Percentiles rank a stretch among this genome's conserved stretches.
These are phyloP conservation scores for Plasmodium gaboni DNA, from an alignment of 169 alveolate genomes.

Conservation along the genomic window DNA sequence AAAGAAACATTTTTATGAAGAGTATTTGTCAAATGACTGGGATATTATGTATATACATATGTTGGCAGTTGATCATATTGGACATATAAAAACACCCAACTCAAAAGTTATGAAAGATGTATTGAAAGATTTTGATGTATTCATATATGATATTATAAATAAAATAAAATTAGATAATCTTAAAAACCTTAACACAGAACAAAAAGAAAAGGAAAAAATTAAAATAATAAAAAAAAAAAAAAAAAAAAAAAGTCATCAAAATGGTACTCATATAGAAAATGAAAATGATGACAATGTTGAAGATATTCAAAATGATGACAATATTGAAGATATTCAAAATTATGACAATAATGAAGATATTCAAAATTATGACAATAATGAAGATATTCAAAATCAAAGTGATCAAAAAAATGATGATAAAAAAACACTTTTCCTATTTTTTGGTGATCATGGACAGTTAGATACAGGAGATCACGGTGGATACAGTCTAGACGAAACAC, in stretches of 20 bases:
- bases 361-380: too few relatives aligned
- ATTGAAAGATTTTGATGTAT: conserved; percentile 76
- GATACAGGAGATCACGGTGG: conserved; percentile 84
- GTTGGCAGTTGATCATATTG: conserved; percentile 84
- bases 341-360: too few relatives aligned
- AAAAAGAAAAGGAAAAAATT: neutral
- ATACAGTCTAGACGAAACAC: conserved; percentile 26
- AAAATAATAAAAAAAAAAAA: too few relatives aligned
- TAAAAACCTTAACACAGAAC: too few relatives aligned
- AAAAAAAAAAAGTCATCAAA: too few relatives aligned
- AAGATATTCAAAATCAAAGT: too few relatives aligned
- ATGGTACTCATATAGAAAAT: too few relatives aligned
- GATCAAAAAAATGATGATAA: conserved; percentile 12
- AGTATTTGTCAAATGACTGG: conserved; percentile 52
- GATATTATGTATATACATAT: conserved; percentile 76
- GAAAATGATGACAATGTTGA: too few relatives aligned
- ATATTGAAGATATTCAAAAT: too few relatives aligned
- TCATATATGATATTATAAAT: conserved; percentile 73
- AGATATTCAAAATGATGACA: too few relatives aligned
- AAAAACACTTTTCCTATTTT: conserved; percentile 68
- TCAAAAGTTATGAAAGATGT: conserved; percentile 73
- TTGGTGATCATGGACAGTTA: conserved; percentile 85
- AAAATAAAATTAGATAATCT: conserved; percentile 21
- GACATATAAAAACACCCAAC: conserved; percentile 77
- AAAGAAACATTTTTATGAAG: conserved; percentile 58